Percentiles rank a stretch among this genome's conserved stretches.
These are phyloP conservation scores for Penicillium sp. DNA, from an alignment of 2,329 filamentous ascomycete species.

Conservation along the genomic window DNA sequence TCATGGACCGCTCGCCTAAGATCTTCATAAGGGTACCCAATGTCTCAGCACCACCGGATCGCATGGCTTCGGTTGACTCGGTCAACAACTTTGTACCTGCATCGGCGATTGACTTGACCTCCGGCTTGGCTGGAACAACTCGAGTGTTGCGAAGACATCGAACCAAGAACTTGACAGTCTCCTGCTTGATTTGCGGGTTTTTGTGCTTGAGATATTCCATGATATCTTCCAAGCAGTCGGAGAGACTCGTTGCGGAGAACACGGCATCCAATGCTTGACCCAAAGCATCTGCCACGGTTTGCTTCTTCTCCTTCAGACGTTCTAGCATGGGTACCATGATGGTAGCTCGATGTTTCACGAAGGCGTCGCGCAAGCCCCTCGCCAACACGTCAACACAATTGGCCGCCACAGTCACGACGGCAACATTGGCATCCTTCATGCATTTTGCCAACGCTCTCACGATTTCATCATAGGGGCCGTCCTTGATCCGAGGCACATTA, in stretches of 20 bases:
- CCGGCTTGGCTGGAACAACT: slow-evolving; percentile 78
- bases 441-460: slow-evolving; percentile 82
- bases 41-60: slow-evolving; percentile 86
- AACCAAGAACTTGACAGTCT: slow-evolving; percentile 89
- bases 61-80: slow-evolving; percentile 80
- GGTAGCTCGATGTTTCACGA: slow-evolving; percentile 73
- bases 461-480: slow-evolving; percentile 82
- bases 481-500: slow-evolving; percentile 88
- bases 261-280: slow-evolving; percentile 76
- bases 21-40: slow-evolving; percentile 98
- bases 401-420: slow-evolving; percentile 87
- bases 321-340: slow-evolving; percentile 92
- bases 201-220: slow-evolving; percentile 83
- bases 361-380: slow-evolving; percentile 75
- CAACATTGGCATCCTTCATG: slow-evolving; percentile 98
- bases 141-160: slow-evolving; percentile 79
- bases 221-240: slow-evolving; percentile 90
- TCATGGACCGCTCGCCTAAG: slow-evolving; percentile 94
- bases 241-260: slow-evolving; percentile 65
- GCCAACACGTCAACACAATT: slow-evolving; percentile 89
- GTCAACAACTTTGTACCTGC: slow-evolving; percentile 83
- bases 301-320: slow-evolving; percentile 96
- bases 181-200: slow-evolving; percentile 96
- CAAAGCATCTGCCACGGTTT: slow-evolving; percentile 80
- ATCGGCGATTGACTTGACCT: slow-evolving; percentile 84